Base-by-base conservation (phyloP, 257 asterid genomes). In the Coffea eugenioides region DNA sequence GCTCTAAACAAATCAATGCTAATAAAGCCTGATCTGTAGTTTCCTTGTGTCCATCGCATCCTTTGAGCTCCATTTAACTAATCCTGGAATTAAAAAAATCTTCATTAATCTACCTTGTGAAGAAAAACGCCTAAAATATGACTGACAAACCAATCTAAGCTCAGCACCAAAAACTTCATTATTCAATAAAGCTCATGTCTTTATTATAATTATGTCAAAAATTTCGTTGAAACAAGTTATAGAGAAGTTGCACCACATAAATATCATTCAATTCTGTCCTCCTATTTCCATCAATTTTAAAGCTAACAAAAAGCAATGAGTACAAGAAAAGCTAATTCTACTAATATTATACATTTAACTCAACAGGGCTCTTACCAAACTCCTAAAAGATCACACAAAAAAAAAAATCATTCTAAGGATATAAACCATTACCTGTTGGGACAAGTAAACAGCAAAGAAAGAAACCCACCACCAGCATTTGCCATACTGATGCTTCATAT, bases 401-500 rank as follows among this genome's bases (percentile, higher is more conserved):
- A 62, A 9, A 59, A 62, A 49, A 9, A 21, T 45, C 49, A 15
- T 13, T 69, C 54, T 5, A 43, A 69, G 34, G 12, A 65, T 34
- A 15, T 34, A 71, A 31, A 39, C 84, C 49, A 93, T 56, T 23
- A 56, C 99, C 96, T 93, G 99, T 84, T 95, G 98, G 69, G 97
- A 82, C 41, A 86, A 52, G 82, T 95, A 95, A 76, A 95, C 85
- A 27, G 95, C 90, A 75, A 95, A 95, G 87, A 95, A 89, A 31
- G 99, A 95, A 73, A 90, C 69, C 99, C 99, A 93, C 98, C 99
- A 95, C 98, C 98, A 95, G 74, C 83, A 80, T 25, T 84, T 74
- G 27, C 97, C 95, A 25, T 86, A 93, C 84, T 91, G 92, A 4
- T 48, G 82, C 59, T 89, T 84, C 92, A 95, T 80, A 85, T 93